Evolutionary conservation across 352 stramenopile species (phyloP), one percentile per base, ranked within the genome.

Genomic region (Hyaloperonospora arabidopsidis): DNA sequence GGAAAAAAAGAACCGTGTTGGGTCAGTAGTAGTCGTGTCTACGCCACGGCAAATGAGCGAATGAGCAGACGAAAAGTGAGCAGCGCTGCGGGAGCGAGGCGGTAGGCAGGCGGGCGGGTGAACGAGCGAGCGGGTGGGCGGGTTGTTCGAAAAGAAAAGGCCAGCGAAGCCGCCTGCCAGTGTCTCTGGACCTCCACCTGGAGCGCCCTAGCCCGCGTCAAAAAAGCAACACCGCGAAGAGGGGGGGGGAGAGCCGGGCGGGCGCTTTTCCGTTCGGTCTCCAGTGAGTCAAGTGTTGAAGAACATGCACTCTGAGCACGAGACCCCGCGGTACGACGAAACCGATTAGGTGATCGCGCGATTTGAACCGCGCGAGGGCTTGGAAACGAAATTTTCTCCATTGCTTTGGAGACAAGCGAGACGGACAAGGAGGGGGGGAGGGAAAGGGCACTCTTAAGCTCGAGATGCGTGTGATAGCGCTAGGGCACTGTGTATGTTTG

Each of bases 31-130:
- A 47, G 25, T 22, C 25, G 68, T 53, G 59, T 64, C 48, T 14
- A 45, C 22, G 34, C 57, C 49, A 38, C 70, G 8, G 59, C 60
- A 72, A 72, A 72, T 72, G 63, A 60, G 53, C 59, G 59, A 72
- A 72, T 72, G 63, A 70, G 47, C 61, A 38, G 41, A 61, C 45
- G 44, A 54, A 47, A 52, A 4, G 25, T 61, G 56, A 67, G 49
- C 58, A 67, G 57, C 51, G 41, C 23, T 39, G 60, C 50, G 54
- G 54, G 54, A 68, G 57, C 44, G 52, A 54, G 51, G 8, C 25
- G 25, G 25, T 8, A 8, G 25, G 25, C 25, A 4, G 25, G 25
- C 25, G 25, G 25, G 25, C 8, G 25, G 25, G 25, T 8, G 25
- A 32, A 8, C 25, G 25, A 29, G 25, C 25, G 25, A 32, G 60